Evolutionary conservation across 345 rosid species (phyloP), one percentile per base, ranked within the genome.

Genomic region (Salix suchowensis): DNA sequence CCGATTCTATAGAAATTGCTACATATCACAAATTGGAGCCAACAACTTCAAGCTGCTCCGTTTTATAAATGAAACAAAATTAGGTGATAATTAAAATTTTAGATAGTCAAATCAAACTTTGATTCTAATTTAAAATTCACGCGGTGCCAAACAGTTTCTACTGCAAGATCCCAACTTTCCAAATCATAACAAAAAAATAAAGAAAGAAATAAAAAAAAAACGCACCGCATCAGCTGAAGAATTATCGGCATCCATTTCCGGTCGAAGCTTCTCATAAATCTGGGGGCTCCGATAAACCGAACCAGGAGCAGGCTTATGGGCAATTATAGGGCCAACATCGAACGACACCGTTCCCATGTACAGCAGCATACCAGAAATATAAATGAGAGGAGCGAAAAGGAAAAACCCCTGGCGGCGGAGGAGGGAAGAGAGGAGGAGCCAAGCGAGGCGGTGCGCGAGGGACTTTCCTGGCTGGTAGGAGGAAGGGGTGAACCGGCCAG

Each of bases 261-360:
- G 91, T 7, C 86, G 89, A 79, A 96, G 92, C 91, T 86, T 96
- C 34, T 84, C 86, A 79, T 94, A 96, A 68, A 94, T 80, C 90
- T 91, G 98, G 2, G 99, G 98, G 74, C 97, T 94, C 79, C 91
- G 87, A 52, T 96, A 96, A 28, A 94, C 85, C 54, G 99, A 96
- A 69, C 98, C 99, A 6, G 97, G 89, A 6, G 95, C 89, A 39
- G 95, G 89, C 10, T 85, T 86, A 32, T 87, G 93, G 52, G 68
- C 81, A 37, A 96, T 84, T 18, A 86, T n/a, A 3, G 96, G 97
- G 55, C 83, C 94, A 30, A 83, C 90, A 65, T 94, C 97, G 79
- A 96, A 90, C 14, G 97, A 92, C n/a, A 89, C 90, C 30, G 97
- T 88, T 58, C 99, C 97, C 98, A 96, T 92, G 83, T 91, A 94